Evolutionary conservation across 805 yeast genomes (phyloP).

Genomic region (Priceomyces fermenticarens): DNA sequence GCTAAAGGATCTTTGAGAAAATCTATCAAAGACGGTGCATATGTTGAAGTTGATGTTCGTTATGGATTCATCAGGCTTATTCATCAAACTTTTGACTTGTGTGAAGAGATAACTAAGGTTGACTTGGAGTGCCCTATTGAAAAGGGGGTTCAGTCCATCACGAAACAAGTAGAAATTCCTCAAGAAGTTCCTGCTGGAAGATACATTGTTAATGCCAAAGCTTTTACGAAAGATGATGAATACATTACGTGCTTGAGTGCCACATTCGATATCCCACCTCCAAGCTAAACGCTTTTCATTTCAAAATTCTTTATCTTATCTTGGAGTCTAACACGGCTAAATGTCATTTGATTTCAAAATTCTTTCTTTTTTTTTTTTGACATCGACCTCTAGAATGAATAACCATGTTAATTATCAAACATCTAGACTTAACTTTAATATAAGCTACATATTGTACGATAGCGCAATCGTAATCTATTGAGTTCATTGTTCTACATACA

Average conservation of each 20-base stretch:
- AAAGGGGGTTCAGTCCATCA: slow-evolving; percentile 63
- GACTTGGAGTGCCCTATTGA: slow-evolving; percentile 82
- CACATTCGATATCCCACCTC: slow-evolving; percentile 53
- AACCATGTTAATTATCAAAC: neutral
- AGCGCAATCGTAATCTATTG: too few relatives aligned
- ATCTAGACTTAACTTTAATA: neutral
- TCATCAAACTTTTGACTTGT: slow-evolving; percentile 87
- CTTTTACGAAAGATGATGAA: slow-evolving; percentile 79
- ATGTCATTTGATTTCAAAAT: neutral
- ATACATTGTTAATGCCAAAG: slow-evolving; percentile 83
- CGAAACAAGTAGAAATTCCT: slow-evolving; percentile 80
- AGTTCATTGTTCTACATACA: neutral
- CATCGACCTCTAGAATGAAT: neutral
- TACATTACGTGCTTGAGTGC: slow-evolving; percentile 83
- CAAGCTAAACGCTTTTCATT: neutral
- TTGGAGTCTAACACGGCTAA: neutral
- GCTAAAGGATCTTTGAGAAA: slow-evolving; percentile 66
- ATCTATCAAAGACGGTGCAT: slow-evolving; percentile 77
- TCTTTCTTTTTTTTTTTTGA: neutral
- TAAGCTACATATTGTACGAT: neutral
- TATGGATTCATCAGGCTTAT: slow-evolving; percentile 88
- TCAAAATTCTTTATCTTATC: neutral
- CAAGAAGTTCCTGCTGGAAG: slow-evolving; percentile 93
- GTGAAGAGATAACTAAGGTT: slow-evolving; percentile 81
- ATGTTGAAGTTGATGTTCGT: slow-evolving; percentile 89